These are phyloP conservation scores for Saururus chinensis DNA, from an alignment of 164 flowering plant genomes.

Conservation along the genomic window DNA sequence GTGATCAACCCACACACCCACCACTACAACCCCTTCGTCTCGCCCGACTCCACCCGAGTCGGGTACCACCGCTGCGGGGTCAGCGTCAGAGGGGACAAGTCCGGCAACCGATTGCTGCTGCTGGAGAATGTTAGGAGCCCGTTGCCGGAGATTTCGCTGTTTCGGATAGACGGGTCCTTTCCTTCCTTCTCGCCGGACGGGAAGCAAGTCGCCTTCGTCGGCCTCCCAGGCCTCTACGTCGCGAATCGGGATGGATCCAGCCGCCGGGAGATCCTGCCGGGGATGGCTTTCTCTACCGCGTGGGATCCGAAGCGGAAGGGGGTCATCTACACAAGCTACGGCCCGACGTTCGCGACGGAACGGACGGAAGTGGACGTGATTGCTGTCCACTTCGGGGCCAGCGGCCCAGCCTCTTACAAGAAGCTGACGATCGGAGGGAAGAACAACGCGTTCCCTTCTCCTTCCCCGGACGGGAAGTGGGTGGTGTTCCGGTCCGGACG, in stretches of 20 bases:
- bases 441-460: constrained; percentile 84
- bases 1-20: constrained; percentile 45
- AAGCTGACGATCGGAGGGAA: constrained; percentile 22
- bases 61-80: constrained; percentile 83
- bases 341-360: constrained; percentile 59
- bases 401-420: neutral
- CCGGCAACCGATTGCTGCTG: constrained; percentile 16
- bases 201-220: constrained; percentile 45
- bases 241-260: constrained; percentile 65
- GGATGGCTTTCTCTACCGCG: constrained; percentile 50
- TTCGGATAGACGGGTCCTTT: constrained; percentile 42
- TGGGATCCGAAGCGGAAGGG: constrained; percentile 74
- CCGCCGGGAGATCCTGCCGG: constrained; percentile 26
- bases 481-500: constrained; percentile 71
- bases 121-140: constrained; percentile 36
- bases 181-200: constrained; percentile 82
- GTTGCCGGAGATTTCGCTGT: neutral
- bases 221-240: constrained; percentile 63
- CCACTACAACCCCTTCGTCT: constrained; percentile 78
- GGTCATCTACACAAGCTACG: constrained; percentile 58
- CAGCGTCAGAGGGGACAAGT: no score
- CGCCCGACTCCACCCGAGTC: constrained; percentile 42
- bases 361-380: constrained; percentile 55
- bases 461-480: constrained; percentile 83
- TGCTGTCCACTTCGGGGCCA: constrained; percentile 29